Conservation (phyloP, 2,329 filamentous ascomycete genomes). For the Pseudogymnoascus sp. region DNA sequence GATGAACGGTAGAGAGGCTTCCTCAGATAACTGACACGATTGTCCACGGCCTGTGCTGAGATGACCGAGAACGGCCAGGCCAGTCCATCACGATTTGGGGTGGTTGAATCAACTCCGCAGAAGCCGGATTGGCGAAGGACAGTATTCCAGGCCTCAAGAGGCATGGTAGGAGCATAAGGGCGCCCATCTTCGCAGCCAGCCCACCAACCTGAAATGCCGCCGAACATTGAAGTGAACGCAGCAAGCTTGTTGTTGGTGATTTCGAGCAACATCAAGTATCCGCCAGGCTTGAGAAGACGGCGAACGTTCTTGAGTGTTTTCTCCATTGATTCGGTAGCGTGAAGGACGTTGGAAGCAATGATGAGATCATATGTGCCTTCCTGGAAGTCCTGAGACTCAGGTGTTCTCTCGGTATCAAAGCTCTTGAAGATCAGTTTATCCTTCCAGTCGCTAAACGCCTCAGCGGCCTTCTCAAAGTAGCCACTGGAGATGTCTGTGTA, state of each 20-base stretch:
- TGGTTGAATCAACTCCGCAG: constrained; percentile 25
- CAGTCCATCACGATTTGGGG: constrained; percentile 11
- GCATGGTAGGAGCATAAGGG: constrained; percentile 9
- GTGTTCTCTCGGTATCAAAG: constrained; percentile 27
- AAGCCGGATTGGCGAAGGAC: constrained; percentile 24
- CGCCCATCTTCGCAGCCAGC: constrained; percentile 25
- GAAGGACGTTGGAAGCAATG: constrained; percentile 32
- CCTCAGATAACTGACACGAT: constrained; percentile 23
- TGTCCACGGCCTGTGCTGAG: constrained; percentile 30
- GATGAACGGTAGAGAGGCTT: constrained; percentile 20
- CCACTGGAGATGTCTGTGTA: constrained; percentile 39
- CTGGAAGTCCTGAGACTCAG: constrained; percentile 26
- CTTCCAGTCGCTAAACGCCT: constrained; percentile 22
- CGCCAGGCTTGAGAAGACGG: constrained; percentile 23
- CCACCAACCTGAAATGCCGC: constrained; percentile 29
- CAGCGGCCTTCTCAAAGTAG: constrained; percentile 34
- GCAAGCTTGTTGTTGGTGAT: constrained; percentile 22
- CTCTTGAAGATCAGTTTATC: constrained; percentile 23
- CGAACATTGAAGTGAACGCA: constrained; percentile 25
- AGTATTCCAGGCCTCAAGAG: constrained; percentile 20
- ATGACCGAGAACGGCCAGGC: constrained; percentile 23
- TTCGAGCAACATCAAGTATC: constrained; percentile 22
- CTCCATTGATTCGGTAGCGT: constrained; percentile 28
- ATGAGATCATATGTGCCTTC: constrained; percentile 30
- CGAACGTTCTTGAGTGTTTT: constrained; percentile 20